These are phyloP conservation scores for Epichloe coenophiala DNA, from an alignment of 2,329 filamentous ascomycete genomes.

Conservation along the genomic window DNA sequence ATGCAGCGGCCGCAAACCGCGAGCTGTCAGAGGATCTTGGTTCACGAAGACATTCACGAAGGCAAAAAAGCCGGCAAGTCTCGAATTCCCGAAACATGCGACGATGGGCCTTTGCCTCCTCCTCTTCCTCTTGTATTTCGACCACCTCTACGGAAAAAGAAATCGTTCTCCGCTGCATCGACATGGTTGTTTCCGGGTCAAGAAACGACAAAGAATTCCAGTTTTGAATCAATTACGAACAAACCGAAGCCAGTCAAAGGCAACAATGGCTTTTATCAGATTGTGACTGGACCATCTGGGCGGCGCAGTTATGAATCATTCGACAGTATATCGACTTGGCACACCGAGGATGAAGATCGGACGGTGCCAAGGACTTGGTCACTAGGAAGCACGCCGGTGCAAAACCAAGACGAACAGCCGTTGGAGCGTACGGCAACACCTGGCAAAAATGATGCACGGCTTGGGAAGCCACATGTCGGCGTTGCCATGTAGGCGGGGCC, in stretches of 20 bases:
- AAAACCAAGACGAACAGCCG: slow-evolving; percentile 26
- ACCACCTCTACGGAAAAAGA: slow-evolving; percentile 52
- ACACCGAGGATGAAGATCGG: slow-evolving; percentile 29
- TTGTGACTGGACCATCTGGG: slow-evolving; percentile 24
- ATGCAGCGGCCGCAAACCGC: slow-evolving; percentile 20
- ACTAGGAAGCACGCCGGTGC: slow-evolving; percentile 29
- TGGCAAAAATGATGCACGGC: slow-evolving; percentile 12
- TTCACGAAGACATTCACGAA: neutral
- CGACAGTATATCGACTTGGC: slow-evolving; percentile 37
- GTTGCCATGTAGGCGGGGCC: slow-evolving; percentile 14
- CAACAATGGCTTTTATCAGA: slow-evolving; percentile 46
- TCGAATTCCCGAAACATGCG: slow-evolving; percentile 4
- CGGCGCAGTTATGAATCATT: slow-evolving; percentile 30
- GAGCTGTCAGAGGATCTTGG: slow-evolving; percentile 14
- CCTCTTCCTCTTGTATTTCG: slow-evolving; percentile 45
- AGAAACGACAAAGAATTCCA: slow-evolving; percentile 24
- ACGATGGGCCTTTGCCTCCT: slow-evolving; percentile 31
- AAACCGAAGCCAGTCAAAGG: slow-evolving; percentile 36
- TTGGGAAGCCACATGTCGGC: slow-evolving; percentile 12
- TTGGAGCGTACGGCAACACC: slow-evolving; percentile 22
- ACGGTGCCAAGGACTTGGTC: slow-evolving; percentile 36
- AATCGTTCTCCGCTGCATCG: slow-evolving; percentile 50
- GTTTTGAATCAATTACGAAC: slow-evolving; percentile 41
- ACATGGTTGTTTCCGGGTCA: slow-evolving; percentile 40
- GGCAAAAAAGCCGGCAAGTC: neutral